These are phyloP conservation scores for Fusarium drepaniforme DNA, from an alignment of 2,329 filamentous ascomycete species.

Conservation along the genomic window DNA sequence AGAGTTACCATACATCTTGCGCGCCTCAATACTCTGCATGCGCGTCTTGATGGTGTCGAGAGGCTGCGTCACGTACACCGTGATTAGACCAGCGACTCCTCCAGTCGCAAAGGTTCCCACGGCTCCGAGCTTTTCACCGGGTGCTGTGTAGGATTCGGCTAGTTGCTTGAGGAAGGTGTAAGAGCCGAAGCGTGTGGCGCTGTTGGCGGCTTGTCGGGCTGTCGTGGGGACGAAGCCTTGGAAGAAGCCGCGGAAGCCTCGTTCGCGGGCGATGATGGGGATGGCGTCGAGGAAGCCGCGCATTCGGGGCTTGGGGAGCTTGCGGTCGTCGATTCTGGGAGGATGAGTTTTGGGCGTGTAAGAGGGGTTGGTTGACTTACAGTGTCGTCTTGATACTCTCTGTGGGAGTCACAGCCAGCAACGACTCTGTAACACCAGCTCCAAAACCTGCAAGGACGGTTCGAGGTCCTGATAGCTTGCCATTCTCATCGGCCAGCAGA, in stretches of 20 bases:
- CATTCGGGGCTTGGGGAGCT: slow-evolving; percentile 86
- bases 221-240: slow-evolving; percentile 97
- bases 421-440: slow-evolving; percentile 92
- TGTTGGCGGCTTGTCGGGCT: slow-evolving; percentile 93
- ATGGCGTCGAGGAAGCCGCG: slow-evolving; percentile 93
- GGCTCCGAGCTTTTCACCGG: slow-evolving; percentile 93
- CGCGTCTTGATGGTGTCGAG: slow-evolving; percentile 96
- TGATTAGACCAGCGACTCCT: slow-evolving; percentile 89
- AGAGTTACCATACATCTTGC: slow-evolving; percentile 85
- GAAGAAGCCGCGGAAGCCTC: slow-evolving; percentile 93
- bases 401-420: slow-evolving; percentile 94
- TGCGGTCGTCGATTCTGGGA: slow-evolving; percentile 97
- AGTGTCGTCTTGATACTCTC: slow-evolving; percentile 99
- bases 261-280: slow-evolving; percentile 86
- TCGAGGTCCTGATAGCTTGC: slow-evolving; percentile 88
- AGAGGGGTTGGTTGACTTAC: slow-evolving; percentile 54
- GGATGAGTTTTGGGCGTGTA: no score
- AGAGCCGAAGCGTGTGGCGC: slow-evolving; percentile 88
- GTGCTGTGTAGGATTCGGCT: slow-evolving; percentile 90
- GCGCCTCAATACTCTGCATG: slow-evolving; percentile 96
- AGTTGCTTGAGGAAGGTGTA: slow-evolving; percentile 93
- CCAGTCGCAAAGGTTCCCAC: slow-evolving; percentile 92
- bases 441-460: slow-evolving; percentile 96
- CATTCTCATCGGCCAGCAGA: slow-evolving; percentile 83
- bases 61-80: slow-evolving; percentile 81